Conservation (phyloP, 129 eudicot species). For the Pulicaria dysenterica region DNA sequence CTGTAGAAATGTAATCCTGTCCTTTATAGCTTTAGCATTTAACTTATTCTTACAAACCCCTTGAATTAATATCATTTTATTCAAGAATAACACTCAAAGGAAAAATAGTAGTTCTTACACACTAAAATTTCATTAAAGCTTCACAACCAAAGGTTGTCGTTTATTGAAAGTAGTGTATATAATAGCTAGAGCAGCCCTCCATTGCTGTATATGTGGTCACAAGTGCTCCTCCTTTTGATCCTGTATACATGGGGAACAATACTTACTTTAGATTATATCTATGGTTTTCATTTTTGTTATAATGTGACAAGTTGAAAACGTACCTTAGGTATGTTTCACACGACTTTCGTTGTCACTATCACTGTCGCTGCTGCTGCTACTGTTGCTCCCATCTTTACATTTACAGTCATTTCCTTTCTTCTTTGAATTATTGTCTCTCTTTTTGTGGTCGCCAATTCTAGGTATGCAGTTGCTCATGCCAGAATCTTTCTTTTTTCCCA, state of each 20-base stretch:
- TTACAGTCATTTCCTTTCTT: slow-evolving; percentile 33
- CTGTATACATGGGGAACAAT: background rate
- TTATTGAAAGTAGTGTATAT: slow-evolving; percentile 18
- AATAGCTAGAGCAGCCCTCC: slow-evolving; percentile 2
- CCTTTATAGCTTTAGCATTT: background rate
- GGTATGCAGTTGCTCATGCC: slow-evolving; percentile 31
- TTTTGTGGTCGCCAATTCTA: slow-evolving; percentile 21
- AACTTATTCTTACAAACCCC: background rate
- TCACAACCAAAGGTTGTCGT: slow-evolving; percentile 8
- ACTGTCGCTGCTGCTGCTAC: slow-evolving; percentile 41
- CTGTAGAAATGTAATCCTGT: background rate
- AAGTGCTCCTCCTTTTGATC: background rate
- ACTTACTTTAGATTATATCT: too few relatives aligned
- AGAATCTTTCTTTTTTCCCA: slow-evolving; percentile 17
- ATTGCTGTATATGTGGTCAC: background rate
- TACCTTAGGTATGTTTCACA: slow-evolving; percentile 27
- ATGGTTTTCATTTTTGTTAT: too few relatives aligned
- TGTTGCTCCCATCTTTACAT: slow-evolving; percentile 9
- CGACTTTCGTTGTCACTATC: slow-evolving; percentile 39
- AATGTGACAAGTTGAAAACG: background rate
- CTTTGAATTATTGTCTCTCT: slow-evolving; percentile 28
- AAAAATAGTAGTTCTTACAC: slow-evolving; percentile 16
- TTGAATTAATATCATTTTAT: slow-evolving; percentile 11
- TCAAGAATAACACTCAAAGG: slow-evolving; percentile 18
- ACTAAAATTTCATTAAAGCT: slow-evolving; percentile 16